Evolutionary conservation across 345 rosid species (phyloP), one percentile per base, ranked within the genome.

Genomic region (Psidium friedrichsthalianum): DNA sequence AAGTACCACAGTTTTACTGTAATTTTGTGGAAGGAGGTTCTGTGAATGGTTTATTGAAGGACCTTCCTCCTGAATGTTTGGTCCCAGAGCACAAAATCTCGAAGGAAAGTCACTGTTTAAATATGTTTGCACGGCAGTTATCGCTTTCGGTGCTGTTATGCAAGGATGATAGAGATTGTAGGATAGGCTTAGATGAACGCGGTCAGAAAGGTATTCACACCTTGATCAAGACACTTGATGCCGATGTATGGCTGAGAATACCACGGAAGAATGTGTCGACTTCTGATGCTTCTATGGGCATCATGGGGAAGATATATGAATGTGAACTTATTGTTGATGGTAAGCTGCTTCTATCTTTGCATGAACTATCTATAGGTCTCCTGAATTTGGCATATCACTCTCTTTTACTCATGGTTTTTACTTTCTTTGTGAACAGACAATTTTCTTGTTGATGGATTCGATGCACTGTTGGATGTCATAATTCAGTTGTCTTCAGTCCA

Each of bases 221-320:
- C 59, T 89, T 96, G 85, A 91, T 93, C 84, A 85, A 92, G 53
- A 92, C 93, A 13, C 82, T 93, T 54, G 88, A 87, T 91, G 98
- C 92, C 74, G 97, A 95, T 87, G 87, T 93, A 40, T 94, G 99
- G 99, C 91, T 95, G 84, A 91, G 95, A 89, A 89, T 96, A 88
- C 97, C 98, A 56, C 87, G 89, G 85, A 91, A 92, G 87, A 83
- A 49, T 83, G 88, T 87, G 81, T 80, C 82, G 24, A 20, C 57
- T 58, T 51, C 74, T 86, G 90, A 83, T 10, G 87, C 86, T 85
- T 81, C 89, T 83, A 86, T 87, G 36, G 92, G 96, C 90, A 86
- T 94, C 85, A 96, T 95, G 98, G 91, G 91, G 88, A 93, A 90
- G 88, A 90, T 96, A 57, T 85, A 85, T 51, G 57, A 76, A 82